phyloP scores from a whole-genome alignment of 805 yeast genomes.

The Torulaspora microellipsoides region DNA sequence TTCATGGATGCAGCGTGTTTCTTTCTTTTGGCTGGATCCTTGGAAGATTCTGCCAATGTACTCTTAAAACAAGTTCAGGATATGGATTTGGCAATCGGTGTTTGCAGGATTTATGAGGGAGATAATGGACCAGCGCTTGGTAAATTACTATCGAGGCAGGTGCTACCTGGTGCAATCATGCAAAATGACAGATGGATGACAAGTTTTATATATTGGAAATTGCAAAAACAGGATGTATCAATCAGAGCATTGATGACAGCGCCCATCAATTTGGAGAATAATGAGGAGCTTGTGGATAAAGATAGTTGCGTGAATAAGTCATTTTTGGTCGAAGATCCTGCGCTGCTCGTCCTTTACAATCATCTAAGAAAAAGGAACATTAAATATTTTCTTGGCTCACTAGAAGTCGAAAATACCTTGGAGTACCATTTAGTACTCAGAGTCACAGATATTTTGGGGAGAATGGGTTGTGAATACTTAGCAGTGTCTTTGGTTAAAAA shows the following conservation, averaged over 20 bases:
- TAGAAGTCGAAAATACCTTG: slow-evolving; percentile 36
- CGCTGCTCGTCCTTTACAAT: slow-evolving; percentile 60
- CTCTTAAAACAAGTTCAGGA: slow-evolving; percentile 64
- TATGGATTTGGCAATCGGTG: slow-evolving; percentile 68
- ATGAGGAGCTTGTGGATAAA: slow-evolving; percentile 28
- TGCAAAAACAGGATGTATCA: slow-evolving; percentile 46
- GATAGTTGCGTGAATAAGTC: slow-evolving; percentile 37
- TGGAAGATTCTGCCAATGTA: slow-evolving; percentile 74
- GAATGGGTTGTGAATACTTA: slow-evolving; percentile 90
- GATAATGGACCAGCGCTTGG: slow-evolving; percentile 53
- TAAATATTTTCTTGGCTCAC: slow-evolving; percentile 47
- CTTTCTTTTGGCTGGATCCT: slow-evolving; percentile 70
- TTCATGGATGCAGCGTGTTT: slow-evolving; percentile 84
- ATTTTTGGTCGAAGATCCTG: slow-evolving; percentile 75
- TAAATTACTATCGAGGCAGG: slow-evolving; percentile 43
- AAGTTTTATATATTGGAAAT: slow-evolving; percentile 75
- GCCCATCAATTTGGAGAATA: slow-evolving; percentile 39
- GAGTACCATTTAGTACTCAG: slow-evolving; percentile 63
- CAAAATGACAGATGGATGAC: slow-evolving; percentile 76
- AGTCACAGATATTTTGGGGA: slow-evolving; percentile 60
- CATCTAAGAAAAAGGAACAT: slow-evolving; percentile 52
- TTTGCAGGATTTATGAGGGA: slow-evolving; percentile 71
- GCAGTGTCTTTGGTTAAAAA: slow-evolving; percentile 56
- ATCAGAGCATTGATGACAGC: slow-evolving; percentile 62
- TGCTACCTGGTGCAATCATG: slow-evolving; percentile 54